Percentiles rank a stretch among this genome's conserved stretches.
Conservation (phyloP, 1,139 yeast genomes). For the Saccharomyces hybrid region DNA sequence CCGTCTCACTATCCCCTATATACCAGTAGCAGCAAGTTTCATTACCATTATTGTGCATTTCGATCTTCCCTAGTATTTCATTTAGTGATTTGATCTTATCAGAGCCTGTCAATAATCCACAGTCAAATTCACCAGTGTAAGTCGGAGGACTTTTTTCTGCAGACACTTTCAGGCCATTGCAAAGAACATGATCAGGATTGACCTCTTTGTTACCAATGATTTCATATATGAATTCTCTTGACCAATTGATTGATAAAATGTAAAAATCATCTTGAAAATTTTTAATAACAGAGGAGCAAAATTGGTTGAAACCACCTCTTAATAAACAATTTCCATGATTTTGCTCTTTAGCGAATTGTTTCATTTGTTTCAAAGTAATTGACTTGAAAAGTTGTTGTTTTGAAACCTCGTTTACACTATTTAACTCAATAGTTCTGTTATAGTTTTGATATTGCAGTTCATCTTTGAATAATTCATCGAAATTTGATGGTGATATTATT, state of each 20-base stretch:
- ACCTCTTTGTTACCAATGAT: constrained; percentile 9
- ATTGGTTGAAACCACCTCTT: constrained; percentile 14
- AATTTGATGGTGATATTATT: constrained; percentile 6
- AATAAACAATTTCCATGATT: constrained; percentile 5
- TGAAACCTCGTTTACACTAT: constrained; percentile 22
- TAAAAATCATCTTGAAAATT: constrained; percentile 10
- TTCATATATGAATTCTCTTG: constrained; percentile 23
- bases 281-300: constrained; percentile 3
- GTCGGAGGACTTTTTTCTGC: constrained; percentile 5
- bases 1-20: constrained; percentile 32
- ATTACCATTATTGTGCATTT: neutral
- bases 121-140: constrained; percentile 25
- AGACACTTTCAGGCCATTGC: constrained; percentile 18
- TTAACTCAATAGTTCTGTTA: constrained; percentile 19
- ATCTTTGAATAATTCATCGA: constrained; percentile 7
- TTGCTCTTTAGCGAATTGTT: constrained; percentile 7
- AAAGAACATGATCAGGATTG: constrained; percentile 13
- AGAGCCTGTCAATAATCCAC: constrained; percentile 22
- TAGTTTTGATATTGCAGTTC: constrained; percentile 17
- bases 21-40: constrained; percentile 18
- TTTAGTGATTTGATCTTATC: constrained; percentile 21
- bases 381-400: constrained; percentile 17
- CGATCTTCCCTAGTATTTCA: constrained; percentile 4
- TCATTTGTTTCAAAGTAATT: constrained; percentile 14
- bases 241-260: constrained; percentile 29